phyloP scores from a whole-genome alignment of 257 asterid species.

The Primulina eburnea region DNA sequence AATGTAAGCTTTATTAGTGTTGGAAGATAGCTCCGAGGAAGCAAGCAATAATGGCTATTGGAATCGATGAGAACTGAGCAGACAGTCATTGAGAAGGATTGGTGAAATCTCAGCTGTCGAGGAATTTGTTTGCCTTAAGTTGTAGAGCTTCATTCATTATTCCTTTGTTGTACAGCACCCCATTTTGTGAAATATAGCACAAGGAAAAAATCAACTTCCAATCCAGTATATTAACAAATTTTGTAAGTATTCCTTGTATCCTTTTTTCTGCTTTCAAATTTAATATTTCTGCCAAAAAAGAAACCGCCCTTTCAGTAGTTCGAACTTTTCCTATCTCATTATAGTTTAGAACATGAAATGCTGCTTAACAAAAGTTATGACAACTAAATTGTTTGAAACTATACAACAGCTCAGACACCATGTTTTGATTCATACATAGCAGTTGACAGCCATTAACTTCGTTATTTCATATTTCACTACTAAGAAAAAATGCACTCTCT shows the following conservation, averaged over 20 bases:
- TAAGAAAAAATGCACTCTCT: background rate
- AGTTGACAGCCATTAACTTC: background rate
- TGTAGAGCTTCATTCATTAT: constrained; percentile 31
- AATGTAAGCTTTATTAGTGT: constrained; percentile 92
- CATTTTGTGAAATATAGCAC: constrained; percentile 30
- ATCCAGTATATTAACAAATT: too few species aligned
- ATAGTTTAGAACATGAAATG: background rate
- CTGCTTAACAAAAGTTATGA: background rate
- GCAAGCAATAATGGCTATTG: constrained; percentile 94
- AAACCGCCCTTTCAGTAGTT: background rate
- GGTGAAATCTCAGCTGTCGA: constrained; percentile 82
- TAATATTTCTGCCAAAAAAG: too few species aligned
- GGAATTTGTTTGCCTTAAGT: constrained; percentile 75
- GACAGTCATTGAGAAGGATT: constrained; percentile 66
- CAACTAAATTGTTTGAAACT: background rate
- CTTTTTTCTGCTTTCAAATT: background rate
- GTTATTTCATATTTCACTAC: background rate
- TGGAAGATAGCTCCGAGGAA: constrained; percentile 83
- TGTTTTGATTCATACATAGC: background rate
- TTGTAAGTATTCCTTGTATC: background rate
- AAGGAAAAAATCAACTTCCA: background rate
- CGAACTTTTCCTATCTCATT: background rate
- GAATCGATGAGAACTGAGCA: constrained; percentile 88
- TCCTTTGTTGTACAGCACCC: constrained; percentile 5
- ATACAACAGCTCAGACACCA: background rate